A percentile compares a stretch with the other conserved stretches of the same genome.
Conservation (phyloP, 2,329 filamentous ascomycete species). For the Aspergillus sclerotialis region DNA sequence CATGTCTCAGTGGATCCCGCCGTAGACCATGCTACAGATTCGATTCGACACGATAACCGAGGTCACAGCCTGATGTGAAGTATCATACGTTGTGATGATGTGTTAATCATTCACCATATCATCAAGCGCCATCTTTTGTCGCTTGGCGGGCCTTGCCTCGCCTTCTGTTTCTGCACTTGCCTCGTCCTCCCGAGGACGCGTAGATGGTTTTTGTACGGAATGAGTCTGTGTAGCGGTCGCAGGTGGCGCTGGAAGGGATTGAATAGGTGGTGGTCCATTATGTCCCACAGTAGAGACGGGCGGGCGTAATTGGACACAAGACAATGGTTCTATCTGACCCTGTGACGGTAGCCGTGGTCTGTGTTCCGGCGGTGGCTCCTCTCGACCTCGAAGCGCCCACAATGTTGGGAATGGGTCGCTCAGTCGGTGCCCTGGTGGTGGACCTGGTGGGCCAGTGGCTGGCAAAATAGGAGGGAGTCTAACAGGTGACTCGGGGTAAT, state of each 20-base stretch:
- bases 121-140: slow-evolving; percentile 33
- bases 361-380: slow-evolving; percentile 17
- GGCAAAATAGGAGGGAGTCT: slow-evolving; percentile 33
- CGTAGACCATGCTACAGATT: too few species aligned
- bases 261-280: slow-evolving; percentile 16
- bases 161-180: slow-evolving; percentile 13
- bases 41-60: too few species aligned
- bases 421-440: slow-evolving; percentile 22
- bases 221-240: slow-evolving; percentile 12
- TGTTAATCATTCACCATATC: slow-evolving; percentile 35
- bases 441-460: slow-evolving; percentile 11
- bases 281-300: slow-evolving; percentile 15
- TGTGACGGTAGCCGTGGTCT: slow-evolving; percentile 14
- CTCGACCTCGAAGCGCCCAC: slow-evolving; percentile 18
- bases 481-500: slow-evolving; percentile 25
- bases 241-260: too few species aligned
- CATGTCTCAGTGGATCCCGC: too few species aligned
- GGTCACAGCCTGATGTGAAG: too few species aligned
- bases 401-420: slow-evolving; percentile 26
- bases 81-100: too few species aligned
- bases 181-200: slow-evolving; percentile 8
- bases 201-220: slow-evolving; percentile 12
- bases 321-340: slow-evolving; percentile 19
- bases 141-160: slow-evolving; percentile 25
- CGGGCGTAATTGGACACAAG: slow-evolving; percentile 19